Evolutionary conservation across 345 rosid species (phyloP), one percentile per base, ranked within the genome.

Genomic region (Ceriops tagal): DNA sequence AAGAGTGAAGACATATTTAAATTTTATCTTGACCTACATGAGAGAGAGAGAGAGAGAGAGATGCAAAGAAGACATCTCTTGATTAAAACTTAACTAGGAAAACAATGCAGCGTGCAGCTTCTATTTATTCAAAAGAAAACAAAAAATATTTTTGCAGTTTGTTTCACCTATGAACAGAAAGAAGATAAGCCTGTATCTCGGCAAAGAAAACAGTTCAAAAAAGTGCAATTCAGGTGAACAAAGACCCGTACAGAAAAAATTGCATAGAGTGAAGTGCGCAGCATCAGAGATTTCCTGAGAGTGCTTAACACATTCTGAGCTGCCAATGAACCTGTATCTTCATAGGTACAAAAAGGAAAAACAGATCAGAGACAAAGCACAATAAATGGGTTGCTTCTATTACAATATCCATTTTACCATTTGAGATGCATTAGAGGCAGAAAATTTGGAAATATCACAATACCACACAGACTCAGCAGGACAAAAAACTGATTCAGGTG

Each of bases 261-360:
- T 60, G 60, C 73, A 84, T 88, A 64, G 9, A 69, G 67, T 60
- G 96, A 87, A 71, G 86, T 71, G 24, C 92, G 87, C 47, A 81
- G 81, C 83, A 85, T 81, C 72, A 95, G 81, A 59, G 96, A 88
- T 73, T 84, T 82, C 78, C 83, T 86, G 65, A 95, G 66, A 59
- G 84, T 88, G 68, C 20, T 67, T 70, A 95, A 70, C 68, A 95
- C 96, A 76, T 70, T 82, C 80, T 81, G 84, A 73, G 82, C 86
- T 21, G 49, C 35, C 55, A 47, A 77, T 74, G 83, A 78, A 71
- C 46, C 74, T 60, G 78, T 73, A 70, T 62, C 77, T 71, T 71
- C 68, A 53, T 61, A 61, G 75, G 75, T 66, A 46, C 78, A 78
- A 47, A 60, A 13, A 28, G 59, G 59, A 55, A 55, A 55, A 55